Evolutionary conservation across 2,329 filamentous ascomycete genomes (phyloP), one percentile per base, ranked within the genome.

Genomic region (Aspergillus luchuensis): DNA sequence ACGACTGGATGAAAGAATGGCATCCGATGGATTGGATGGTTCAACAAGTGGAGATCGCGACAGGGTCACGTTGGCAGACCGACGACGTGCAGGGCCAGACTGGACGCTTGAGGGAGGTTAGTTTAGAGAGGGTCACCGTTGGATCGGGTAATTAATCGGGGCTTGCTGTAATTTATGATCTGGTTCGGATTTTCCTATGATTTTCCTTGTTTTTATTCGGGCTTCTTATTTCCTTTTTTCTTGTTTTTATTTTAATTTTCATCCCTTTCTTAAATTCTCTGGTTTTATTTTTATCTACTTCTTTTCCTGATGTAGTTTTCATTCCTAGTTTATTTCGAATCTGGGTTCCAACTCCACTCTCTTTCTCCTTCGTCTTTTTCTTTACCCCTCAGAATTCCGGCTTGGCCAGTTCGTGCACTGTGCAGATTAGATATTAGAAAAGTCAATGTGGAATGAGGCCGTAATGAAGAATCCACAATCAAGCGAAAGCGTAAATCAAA

Each of bases 31-130:
- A 56, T 38, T 43, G 53, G 43, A 56, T 45, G 43, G 53, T 43
- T 56, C 41, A 17, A 51, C 47, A 56, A 60, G 64, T 66, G 64
- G 64, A 66, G 64, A 64, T 66, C 57, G 43, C 51, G 21, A 47
- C 60, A 63, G 56, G 64, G 63, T 66, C 64, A 63, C 62, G 62
- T 66, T 66, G 64, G 60, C 53, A 58, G 56, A 60, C 38, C 36
- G 38, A 55, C 36, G 58, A 63, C 19, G 28, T 30, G 39, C 38
- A 61, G 23, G 39, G 28, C 43, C 54, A 61, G 58, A 51, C 57
- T 47, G 45, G 47, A 65, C 36, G 48, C 47, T 36, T 17, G 47
- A 28, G 56, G 57, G 47, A 50, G 52, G 17, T 43, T 25, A 55
- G 25, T 28, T 41, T 23, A 30, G 25, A 50, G 47, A 50, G 47